Base-by-base conservation (phyloP, 202 grass and related monocot species). In the Dendrocalamus latiflorus region DNA sequence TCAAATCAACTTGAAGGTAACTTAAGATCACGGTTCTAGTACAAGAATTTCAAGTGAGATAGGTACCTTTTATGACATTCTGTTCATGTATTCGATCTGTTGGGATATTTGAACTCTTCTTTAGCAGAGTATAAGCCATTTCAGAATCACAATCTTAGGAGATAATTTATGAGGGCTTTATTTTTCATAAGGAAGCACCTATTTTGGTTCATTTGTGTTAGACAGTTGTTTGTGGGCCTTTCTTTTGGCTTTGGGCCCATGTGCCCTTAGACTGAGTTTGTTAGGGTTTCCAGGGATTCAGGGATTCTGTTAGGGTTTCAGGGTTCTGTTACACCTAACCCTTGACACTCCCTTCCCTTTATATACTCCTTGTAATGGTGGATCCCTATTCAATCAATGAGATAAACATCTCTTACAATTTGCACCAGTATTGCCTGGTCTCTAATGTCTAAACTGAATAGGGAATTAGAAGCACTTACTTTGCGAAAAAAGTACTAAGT, bases 1-100 rank as follows among this genome's bases (percentile, higher is more conserved):
- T 87, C 93, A 69, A 74, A 82, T 74, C 86, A 84, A 76, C 64
- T 81, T 34, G 6, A 83, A 75, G 80, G 94, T 97, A 88, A 84
- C 25, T 28, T 67, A 58, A 49, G 39, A 22, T 47, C 53, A 6
- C 16, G 30, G 12, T 58, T 67, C 38, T 24, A 51, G 17, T 71
- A 4, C 65, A 71, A 39, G 6, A 71, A 43, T 75, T 20, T 74
- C 10, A 51, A 5, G 5, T 70, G 17, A 28, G 39, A 13, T 8
- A 39, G 15, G 4, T 10, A 77, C 53, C 8, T 26, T 68, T 33
- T 22, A 16, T 43, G 41, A 21, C 21, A 50, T 55, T 53, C 11
- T 7, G 16, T 25, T 45, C 39, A 58, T 25, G 9, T 24, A 47
- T 12, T 30, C 5, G 8, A 33, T 38, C 10, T 84, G 18, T 0